Evolutionary conservation across 1,139 yeast species (phyloP), one percentile per base, ranked within the genome.

Genomic region (Waltiozyma solani): DNA sequence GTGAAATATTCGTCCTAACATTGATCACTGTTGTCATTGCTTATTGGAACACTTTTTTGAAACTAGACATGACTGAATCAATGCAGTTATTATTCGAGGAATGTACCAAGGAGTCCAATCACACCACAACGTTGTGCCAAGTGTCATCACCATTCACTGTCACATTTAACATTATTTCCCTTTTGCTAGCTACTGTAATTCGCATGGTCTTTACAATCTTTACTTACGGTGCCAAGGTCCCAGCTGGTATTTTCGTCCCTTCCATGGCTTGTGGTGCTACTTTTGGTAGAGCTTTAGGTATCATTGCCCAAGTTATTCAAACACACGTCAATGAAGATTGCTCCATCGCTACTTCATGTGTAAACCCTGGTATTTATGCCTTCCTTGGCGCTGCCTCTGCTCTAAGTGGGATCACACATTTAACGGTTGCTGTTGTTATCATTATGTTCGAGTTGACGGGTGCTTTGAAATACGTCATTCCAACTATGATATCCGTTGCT

Each of bases 321-420:
- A 66, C 67, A 15, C 57, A 52, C 34, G 47, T 64, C 42, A 67
- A 71, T 0, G 60, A 64, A 11, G 59, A 71, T 3, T 40, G 53
- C 5, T 41, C 73, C 5, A 83, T 83, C 51, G 44, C 69, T 3
- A 64, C 73, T 0, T 47, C 51, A 2, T 85, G 95, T 52, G 74
- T 89, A 19, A 84, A 89, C 2, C 94, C 96, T 0, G 97, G 96
- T 1, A 86, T 94, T 0, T 91, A 89, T 59, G 95, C 98, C 0
- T 80, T 93, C 44, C 71, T 93, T n/a, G 99, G 98, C 2, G 97
- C 98, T 0, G 97, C 94, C 1, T 93, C 97, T 2, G 87, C 96
- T 0, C 67, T 93, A 36, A 80, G 95, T 56, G 98, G 98, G 4
- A 86, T 87, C 18, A 91, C 98, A 1, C 85, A 91, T 50, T 64